A percentile compares a stretch with the other conserved stretches of the same genome.
phyloP scores from a whole-genome alignment of 1,284 basidiomycete genomes.

The Lentinula novae-zelandiae region DNA sequence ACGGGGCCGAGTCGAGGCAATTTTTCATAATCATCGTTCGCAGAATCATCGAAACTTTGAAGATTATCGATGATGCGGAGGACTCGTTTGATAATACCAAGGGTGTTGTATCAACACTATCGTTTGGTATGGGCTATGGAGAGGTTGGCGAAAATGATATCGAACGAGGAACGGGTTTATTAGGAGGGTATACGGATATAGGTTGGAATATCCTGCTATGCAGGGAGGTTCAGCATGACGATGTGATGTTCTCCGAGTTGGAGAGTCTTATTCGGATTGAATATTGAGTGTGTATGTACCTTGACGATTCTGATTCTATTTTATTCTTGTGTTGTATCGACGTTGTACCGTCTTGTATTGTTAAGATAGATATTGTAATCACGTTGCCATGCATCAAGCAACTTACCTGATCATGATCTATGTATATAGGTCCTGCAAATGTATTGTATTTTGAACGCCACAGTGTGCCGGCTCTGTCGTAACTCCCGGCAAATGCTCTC shows the following conservation, averaged over 20 bases:
- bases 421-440: too few species aligned
- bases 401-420: not conserved
- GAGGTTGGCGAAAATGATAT: slow-evolving; percentile 64
- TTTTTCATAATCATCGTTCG: slow-evolving; percentile 66
- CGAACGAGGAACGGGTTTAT: slow-evolving; percentile 70
- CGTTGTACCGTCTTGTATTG: too few species aligned
- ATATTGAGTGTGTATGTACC: slow-evolving; percentile 23
- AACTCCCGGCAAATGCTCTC: too few species aligned
- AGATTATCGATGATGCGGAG: slow-evolving; percentile 76
- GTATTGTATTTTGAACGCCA: too few species aligned
- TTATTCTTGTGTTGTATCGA: slow-evolving; percentile 12
- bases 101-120: slow-evolving; percentile 49
- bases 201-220: slow-evolving; percentile 66
- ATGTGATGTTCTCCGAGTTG: slow-evolving; percentile 68
- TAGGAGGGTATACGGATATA: slow-evolving; percentile 70
- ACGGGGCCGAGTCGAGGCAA: slow-evolving; percentile 43
- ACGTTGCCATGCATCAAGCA: too few species aligned
- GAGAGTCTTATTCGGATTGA: slow-evolving; percentile 72
- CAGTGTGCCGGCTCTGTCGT: too few species aligned
- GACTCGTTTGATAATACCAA: slow-evolving; percentile 71
- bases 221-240: slow-evolving; percentile 55
- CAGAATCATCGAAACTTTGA: slow-evolving; percentile 80
- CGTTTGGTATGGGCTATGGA: slow-evolving; percentile 74
- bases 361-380: too few species aligned
- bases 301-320: slow-evolving; percentile 15